phyloP scores from a whole-genome alignment of 148 eudicot species.

The Rhododendron vialii region DNA sequence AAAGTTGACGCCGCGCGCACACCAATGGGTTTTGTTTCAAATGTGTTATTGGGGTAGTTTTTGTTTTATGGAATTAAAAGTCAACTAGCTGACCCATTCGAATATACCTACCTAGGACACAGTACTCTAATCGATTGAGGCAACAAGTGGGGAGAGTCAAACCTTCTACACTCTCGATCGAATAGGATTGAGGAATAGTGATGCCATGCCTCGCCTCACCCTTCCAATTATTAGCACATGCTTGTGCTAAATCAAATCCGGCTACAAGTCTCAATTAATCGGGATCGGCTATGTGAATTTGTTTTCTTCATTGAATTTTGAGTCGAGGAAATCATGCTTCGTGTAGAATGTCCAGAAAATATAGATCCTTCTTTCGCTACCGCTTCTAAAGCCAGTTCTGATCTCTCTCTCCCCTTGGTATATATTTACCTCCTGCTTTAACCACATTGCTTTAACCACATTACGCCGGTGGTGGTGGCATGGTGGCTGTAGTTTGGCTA shows the following conservation, averaged over 20 bases:
- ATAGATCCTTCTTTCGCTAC: too few species aligned
- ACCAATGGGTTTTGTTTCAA: not conserved
- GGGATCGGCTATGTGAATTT: too few species aligned
- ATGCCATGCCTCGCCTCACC: not conserved
- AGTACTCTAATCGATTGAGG: not conserved
- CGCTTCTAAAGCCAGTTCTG: too few species aligned
- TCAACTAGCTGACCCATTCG: not conserved
- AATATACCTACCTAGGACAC: too few species aligned
- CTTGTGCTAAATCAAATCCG: not conserved
- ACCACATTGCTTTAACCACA: too few species aligned
- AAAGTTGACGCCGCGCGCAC: not conserved
- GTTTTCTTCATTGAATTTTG: too few species aligned
- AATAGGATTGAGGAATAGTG: not conserved
- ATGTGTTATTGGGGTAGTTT: not conserved
- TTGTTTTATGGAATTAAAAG: not conserved
- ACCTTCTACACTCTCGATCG: not conserved
- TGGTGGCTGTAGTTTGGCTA: too few species aligned
- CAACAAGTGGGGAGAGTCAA: not conserved
- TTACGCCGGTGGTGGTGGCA: too few species aligned
- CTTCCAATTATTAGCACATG: not conserved
- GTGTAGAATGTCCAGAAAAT: too few species aligned
- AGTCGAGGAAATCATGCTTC: too few species aligned
- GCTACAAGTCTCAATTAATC: not conserved
- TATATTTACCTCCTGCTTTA: too few species aligned
- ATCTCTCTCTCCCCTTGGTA: too few species aligned